Conservation (phyloP, 2,329 filamentous ascomycete species). For the Chrysoporthe austroafricana region DNA sequence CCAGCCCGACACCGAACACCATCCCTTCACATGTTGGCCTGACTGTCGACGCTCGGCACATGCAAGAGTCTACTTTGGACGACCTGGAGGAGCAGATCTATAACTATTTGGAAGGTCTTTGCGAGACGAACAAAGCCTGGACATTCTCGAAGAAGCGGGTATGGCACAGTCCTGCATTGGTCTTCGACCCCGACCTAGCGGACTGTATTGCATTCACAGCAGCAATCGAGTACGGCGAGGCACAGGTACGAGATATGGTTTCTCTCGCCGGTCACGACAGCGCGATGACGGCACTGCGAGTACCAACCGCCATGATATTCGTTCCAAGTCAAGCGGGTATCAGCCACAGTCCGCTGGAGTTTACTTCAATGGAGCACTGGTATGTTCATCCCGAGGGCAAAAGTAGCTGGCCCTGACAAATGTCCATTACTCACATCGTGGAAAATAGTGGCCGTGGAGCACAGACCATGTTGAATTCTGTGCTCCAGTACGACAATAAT, state of each 20-base stretch:
- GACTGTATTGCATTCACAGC: constrained; percentile 29
- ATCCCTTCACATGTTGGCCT: constrained; percentile 1
- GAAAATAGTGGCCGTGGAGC: not conserved
- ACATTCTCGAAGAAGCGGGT: constrained; percentile 28
- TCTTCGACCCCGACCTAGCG: constrained; percentile 32
- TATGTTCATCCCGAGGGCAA: not conserved
- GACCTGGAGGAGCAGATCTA: constrained; percentile 19
- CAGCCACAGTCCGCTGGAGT: constrained; percentile 32
- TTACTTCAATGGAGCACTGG: constrained; percentile 25
- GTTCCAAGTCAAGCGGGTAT: constrained; percentile 35
- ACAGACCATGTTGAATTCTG: not conserved
- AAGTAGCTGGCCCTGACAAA: not conserved
- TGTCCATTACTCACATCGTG: not conserved
- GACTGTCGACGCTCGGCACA: not conserved
- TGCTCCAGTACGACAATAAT: not conserved
- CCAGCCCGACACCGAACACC: constrained; percentile 23
- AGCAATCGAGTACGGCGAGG: not conserved
- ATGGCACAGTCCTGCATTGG: constrained; percentile 30
- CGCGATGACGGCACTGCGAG: constrained; percentile 35
- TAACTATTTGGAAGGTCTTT: constrained; percentile 26
- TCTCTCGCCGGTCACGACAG: constrained; percentile 35
- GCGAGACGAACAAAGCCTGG: constrained; percentile 23
- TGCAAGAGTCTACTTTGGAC: not conserved
- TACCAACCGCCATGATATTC: constrained; percentile 40
- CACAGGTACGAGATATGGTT: constrained; percentile 31